Evolutionary conservation across 169 alveolate species (phyloP), one percentile per base, ranked within the genome.

Genomic region (Theileria parva): DNA sequence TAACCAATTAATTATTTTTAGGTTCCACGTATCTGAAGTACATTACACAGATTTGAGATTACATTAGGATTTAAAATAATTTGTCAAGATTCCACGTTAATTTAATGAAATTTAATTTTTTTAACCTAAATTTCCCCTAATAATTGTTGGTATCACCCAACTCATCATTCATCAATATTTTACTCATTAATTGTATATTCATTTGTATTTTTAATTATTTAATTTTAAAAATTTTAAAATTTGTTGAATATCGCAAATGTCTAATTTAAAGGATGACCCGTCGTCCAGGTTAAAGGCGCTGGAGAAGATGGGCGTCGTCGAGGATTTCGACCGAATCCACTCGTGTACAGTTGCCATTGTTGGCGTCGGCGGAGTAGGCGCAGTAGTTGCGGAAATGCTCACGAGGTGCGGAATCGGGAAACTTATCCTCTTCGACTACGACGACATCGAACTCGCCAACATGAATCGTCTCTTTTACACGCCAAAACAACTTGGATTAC

Each of bases 361-460:
- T 13, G 99, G 99, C 15, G 96, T 97, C 1, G 99, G 99, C 17
- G 99, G 99, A 32, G 95, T 97, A 13, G 99, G 99, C 12, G 95
- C 98, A 23, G 98, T 96, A 21, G 97, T 96, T 37, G 97, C 97
- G 0, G 99, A 97, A 88, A 97, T 97, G 99, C 89, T 97, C 51
- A 93, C 97, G 11, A 89, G 99, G 74, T 96, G 99, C 79, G 98
- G 99, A 19, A 79, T 97, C 23, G 99, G 98, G 28, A 96, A 95
- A 84, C 81, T 96, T n/a, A 92, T 97, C 21, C 88, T 96, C 53
- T 92, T 92, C 81, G 99, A 97, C 86, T 97, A 95, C 87, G 99
- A 97, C 84, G 94, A 89, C 67, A 98, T 97, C 11, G 99, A 97
- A 87, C 86, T 95, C 51, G 97, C 99, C 8, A 96, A 96, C 81